Conservation (phyloP, 257 asterid species). For the Przewalskia tangutica region DNA sequence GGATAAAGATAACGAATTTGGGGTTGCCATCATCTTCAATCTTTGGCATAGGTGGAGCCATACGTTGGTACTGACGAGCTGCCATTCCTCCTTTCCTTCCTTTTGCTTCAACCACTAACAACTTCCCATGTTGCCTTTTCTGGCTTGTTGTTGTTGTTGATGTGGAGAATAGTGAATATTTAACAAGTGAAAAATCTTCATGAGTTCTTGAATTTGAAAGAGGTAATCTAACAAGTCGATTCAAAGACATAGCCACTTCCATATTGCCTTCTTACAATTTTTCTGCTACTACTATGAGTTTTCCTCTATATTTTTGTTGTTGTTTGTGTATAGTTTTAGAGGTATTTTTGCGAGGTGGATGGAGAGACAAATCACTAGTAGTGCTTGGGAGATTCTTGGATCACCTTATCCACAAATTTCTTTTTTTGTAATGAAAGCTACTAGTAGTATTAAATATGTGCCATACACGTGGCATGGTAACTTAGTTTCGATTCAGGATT, state of each 20-base stretch:
- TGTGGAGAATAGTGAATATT: slow-evolving; percentile 43
- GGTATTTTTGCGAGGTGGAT: slow-evolving; percentile 5
- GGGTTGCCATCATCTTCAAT: slow-evolving; percentile 99
- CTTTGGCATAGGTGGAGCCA: slow-evolving; percentile 65
- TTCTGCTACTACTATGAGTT: background rate
- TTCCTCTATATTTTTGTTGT: background rate
- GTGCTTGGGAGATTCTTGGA: background rate
- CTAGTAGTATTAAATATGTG: background rate
- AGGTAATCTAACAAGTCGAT: slow-evolving; percentile 47
- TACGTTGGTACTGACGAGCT: slow-evolving; percentile 54
- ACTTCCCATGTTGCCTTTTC: slow-evolving; percentile 7
- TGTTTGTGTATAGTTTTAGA: background rate
- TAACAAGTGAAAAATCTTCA: slow-evolving; percentile 28
- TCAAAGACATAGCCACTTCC: slow-evolving; percentile 70
- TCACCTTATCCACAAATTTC: slow-evolving; percentile 20
- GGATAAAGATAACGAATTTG: slow-evolving; percentile 75
- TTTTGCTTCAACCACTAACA: slow-evolving; percentile 64
- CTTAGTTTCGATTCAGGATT: background rate
- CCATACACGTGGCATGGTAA: background rate
- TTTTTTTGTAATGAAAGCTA: background rate
- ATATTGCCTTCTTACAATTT: background rate
- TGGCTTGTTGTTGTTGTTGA: slow-evolving; percentile 4
- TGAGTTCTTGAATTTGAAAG: slow-evolving; percentile 29
- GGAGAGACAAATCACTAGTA: slow-evolving; percentile 18
- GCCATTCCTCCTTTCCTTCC: slow-evolving; percentile 94